A percentile compares a stretch with the other conserved stretches of the same genome.
These are phyloP conservation scores for Myxozyma mucilagina DNA, from an alignment of 805 yeast genomes.

Conservation along the genomic window DNA sequence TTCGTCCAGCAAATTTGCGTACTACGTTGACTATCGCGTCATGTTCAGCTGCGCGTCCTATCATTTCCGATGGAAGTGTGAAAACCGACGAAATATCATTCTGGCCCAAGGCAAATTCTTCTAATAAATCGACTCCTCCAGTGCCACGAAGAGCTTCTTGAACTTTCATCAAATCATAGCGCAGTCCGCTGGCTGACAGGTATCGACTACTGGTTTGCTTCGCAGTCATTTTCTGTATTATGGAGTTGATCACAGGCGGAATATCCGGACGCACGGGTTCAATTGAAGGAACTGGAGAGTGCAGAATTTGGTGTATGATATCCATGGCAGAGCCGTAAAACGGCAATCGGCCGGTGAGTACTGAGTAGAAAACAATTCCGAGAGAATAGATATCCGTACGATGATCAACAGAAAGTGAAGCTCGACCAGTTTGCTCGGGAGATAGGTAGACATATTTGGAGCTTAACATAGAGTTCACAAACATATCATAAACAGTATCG, in stretches of 20 bases:
- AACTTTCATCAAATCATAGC: conserved; percentile 18
- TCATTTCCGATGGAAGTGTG: conserved; percentile 22
- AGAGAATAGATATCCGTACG: conserved; percentile 34
- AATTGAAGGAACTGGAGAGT: conserved; percentile 29
- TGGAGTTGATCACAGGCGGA: conserved; percentile 22
- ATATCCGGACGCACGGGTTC: conserved; percentile 27
- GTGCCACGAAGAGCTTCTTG: conserved; percentile 9
- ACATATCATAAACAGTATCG: conserved; percentile 9
- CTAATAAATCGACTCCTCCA: background rate
- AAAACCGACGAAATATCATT: conserved; percentile 29
- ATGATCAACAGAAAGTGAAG: conserved; percentile 25
- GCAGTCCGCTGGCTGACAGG: conserved; percentile 27
- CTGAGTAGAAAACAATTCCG: conserved; percentile 30
- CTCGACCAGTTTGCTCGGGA: conserved; percentile 34
- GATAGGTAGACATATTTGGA: conserved; percentile 24
- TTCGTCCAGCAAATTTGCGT: conserved; percentile 19
- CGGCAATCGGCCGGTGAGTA: conserved; percentile 29
- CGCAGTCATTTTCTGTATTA: conserved; percentile 32
- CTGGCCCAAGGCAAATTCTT: conserved; percentile 22
- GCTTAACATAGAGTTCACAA: conserved; percentile 14
- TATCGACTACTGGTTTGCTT: conserved; percentile 28
- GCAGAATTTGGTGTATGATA: conserved; percentile 24
- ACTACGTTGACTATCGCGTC: conserved; percentile 8
- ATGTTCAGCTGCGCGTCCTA: conserved; percentile 25
- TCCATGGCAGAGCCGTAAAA: conserved; percentile 31